These are phyloP conservation scores for Fusarium decemcellulare DNA, from an alignment of 2,329 filamentous ascomycete genomes.

Conservation along the genomic window DNA sequence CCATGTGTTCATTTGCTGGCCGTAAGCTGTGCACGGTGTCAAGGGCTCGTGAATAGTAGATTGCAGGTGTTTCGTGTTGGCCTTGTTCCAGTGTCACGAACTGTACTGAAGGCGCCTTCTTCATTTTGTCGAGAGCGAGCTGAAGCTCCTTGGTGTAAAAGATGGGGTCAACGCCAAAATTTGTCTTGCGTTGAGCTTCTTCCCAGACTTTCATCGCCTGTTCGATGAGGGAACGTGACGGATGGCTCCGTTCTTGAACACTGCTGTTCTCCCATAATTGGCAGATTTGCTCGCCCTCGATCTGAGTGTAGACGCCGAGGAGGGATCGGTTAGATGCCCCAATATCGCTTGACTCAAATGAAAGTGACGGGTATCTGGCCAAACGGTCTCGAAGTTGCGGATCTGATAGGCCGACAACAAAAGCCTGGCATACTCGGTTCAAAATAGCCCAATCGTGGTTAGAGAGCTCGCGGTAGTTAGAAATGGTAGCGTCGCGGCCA, in stretches of 20 bases:
- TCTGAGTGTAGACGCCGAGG: slow-evolving; percentile 65
- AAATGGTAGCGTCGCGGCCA: slow-evolving; percentile 65
- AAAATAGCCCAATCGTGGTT: slow-evolving; percentile 63
- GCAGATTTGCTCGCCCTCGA: slow-evolving; percentile 69
- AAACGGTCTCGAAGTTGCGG: slow-evolving; percentile 61
- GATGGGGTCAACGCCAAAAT: slow-evolving; percentile 62
- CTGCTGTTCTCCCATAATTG: slow-evolving; percentile 53
- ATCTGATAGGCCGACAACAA: slow-evolving; percentile 68
- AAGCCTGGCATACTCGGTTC: slow-evolving; percentile 66
- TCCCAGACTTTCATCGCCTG: slow-evolving; percentile 62
- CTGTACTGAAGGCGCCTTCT: slow-evolving; percentile 66
- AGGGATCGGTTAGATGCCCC: slow-evolving; percentile 62
- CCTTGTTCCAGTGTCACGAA: slow-evolving; percentile 68
- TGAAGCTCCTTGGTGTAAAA: slow-evolving; percentile 68
- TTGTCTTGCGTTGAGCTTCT: slow-evolving; percentile 55
- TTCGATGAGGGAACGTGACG: slow-evolving; percentile 48
- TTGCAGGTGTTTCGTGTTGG: slow-evolving; percentile 64
- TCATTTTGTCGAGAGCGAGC: slow-evolving; percentile 62
- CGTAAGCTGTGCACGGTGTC: slow-evolving; percentile 41
- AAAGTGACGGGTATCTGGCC: slow-evolving; percentile 62
- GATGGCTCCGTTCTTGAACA: slow-evolving; percentile 33
- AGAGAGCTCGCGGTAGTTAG: slow-evolving; percentile 60
- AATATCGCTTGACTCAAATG: slow-evolving; percentile 48
- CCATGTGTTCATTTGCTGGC: slow-evolving; percentile 13
- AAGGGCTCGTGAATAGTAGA: slow-evolving; percentile 63